Evolutionary conservation across 768 basidiomycete genomes (phyloP).

Genomic region (Suillus plorans): DNA sequence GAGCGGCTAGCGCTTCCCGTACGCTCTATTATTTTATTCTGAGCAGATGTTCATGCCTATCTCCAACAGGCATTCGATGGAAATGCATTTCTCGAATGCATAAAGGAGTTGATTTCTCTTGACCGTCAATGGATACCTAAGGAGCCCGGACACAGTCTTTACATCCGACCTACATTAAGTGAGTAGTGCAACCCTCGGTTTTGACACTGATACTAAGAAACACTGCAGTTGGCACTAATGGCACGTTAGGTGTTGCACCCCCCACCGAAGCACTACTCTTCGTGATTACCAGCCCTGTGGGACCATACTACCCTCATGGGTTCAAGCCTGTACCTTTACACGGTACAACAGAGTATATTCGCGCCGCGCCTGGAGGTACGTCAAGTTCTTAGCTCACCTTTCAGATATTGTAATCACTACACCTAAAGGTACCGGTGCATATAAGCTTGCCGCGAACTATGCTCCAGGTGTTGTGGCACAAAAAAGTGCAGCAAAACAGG

Average conservation of each 20-base stretch:
- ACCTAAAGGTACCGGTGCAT: constrained; percentile 73
- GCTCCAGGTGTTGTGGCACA: constrained; percentile 88
- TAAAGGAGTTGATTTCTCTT: constrained; percentile 81
- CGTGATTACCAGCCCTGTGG: constrained; percentile 62
- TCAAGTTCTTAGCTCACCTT: background rate
- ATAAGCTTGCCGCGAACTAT: constrained; percentile 87
- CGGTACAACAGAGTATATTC: constrained; percentile 78
- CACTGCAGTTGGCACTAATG: constrained; percentile 63
- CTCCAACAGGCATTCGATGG: constrained; percentile 69
- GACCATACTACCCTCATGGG: constrained; percentile 82
- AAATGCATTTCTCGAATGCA: constrained; percentile 68
- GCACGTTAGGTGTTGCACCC: constrained; percentile 49
- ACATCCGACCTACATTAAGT: constrained; percentile 83
- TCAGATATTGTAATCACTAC: constrained; percentile 9
- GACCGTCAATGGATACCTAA: constrained; percentile 93
- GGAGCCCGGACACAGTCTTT: constrained; percentile 85
- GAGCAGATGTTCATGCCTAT: constrained; percentile 6
- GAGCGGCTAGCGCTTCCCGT: constrained; percentile 75
- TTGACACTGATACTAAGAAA: constrained; percentile 9
- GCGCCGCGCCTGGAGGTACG: constrained; percentile 81
- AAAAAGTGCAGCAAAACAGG: constrained; percentile 66
- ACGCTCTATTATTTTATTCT: constrained; percentile 21
- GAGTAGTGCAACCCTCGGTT: constrained; percentile 12
- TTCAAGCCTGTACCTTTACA: constrained; percentile 92
- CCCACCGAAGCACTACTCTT: constrained; percentile 69